Evolutionary conservation across 2,329 filamentous ascomycete species (phyloP).

Genomic region (Aspergillus clavatus): DNA sequence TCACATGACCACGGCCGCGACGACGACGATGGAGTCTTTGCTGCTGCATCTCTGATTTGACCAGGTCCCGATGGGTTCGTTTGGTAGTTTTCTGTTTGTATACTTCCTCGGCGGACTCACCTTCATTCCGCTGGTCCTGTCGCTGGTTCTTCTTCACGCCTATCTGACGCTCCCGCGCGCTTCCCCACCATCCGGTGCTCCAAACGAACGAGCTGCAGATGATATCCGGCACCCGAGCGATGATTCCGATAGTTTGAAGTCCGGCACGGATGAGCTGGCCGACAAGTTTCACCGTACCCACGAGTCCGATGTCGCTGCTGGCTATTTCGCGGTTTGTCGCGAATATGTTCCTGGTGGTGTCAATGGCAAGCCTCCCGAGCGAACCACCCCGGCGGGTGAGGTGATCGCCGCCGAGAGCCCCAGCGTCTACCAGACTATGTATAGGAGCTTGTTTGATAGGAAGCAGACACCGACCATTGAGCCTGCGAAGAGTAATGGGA

Average conservation of each 20-base stretch:
- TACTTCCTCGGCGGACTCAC: conserved; percentile 86
- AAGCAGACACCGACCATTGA: conserved; percentile 57
- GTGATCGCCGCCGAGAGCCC: conserved; percentile 75
- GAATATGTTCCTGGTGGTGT: conserved; percentile 89
- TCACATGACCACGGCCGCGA: not conserved
- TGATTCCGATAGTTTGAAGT: conserved; percentile 60
- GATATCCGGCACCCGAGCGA: conserved; percentile 54
- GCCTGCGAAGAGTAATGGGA: conserved; percentile 46
- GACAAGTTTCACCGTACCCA: conserved; percentile 59
- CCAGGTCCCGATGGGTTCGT: conserved; percentile 39
- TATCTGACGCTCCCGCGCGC: conserved; percentile 60
- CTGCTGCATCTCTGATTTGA: conserved; percentile 27
- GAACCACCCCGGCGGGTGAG: conserved; percentile 72
- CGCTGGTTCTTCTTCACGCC: conserved; percentile 58
- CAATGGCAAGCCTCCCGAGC: conserved; percentile 87
- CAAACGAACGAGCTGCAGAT: conserved; percentile 36
- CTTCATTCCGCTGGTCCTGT: conserved; percentile 69
- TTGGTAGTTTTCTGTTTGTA: conserved; percentile 60
- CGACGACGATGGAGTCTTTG: conserved; percentile 31
- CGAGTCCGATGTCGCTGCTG: conserved; percentile 75
- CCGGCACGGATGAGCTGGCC: conserved; percentile 54
- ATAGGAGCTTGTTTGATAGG: conserved; percentile 88
- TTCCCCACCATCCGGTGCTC: conserved; percentile 18
- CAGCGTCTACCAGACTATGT: conserved; percentile 98
- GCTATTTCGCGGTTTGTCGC: conserved; percentile 91